A percentile compares a stretch with the other conserved stretches of the same genome.
phyloP scores from a whole-genome alignment of 305 asterid species.

The Withania somnifera region DNA sequence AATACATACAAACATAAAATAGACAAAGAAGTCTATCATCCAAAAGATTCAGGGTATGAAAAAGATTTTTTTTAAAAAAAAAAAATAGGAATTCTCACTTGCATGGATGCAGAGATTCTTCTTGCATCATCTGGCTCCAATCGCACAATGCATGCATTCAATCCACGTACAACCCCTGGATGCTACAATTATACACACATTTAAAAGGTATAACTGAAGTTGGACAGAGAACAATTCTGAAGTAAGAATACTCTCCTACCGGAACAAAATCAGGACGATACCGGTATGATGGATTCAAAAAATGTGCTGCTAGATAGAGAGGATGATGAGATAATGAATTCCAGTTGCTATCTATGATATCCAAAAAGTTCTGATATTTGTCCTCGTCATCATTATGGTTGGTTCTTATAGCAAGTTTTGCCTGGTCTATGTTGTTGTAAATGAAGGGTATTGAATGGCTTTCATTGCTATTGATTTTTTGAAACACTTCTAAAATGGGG shows the following conservation, averaged over 20 bases:
- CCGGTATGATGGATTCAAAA: conserved; percentile 76
- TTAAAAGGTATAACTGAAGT: conserved; percentile 3
- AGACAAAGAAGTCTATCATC: not conserved
- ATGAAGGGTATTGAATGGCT: conserved; percentile 74
- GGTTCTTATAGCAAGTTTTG: conserved; percentile 61
- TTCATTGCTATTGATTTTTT: conserved; percentile 54
- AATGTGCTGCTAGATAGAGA: conserved; percentile 77
- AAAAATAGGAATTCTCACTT: conserved; percentile 30
- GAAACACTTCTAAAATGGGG: conserved; percentile 75
- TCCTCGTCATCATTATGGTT: conserved; percentile 65
- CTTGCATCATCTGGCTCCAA: conserved; percentile 66
- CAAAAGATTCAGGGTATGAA: not conserved
- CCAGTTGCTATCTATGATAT: conserved; percentile 69
- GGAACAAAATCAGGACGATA: conserved; percentile 76
- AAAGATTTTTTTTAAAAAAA: not conserved
- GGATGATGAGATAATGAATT: conserved; percentile 69
- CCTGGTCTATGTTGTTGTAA: conserved; percentile 62
- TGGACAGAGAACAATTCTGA: conserved; percentile 7
- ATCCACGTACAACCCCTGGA: conserved; percentile 84
- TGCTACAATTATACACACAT: conserved; percentile 43
- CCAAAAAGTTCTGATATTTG: conserved; percentile 70
- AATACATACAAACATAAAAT: not conserved
- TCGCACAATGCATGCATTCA: conserved; percentile 79
- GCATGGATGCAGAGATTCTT: conserved; percentile 94
- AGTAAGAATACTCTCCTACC: conserved; percentile 40